Evolutionary conservation across 2,329 filamentous ascomycete genomes (phyloP).

Genomic region (Clarireedia paspali): DNA sequence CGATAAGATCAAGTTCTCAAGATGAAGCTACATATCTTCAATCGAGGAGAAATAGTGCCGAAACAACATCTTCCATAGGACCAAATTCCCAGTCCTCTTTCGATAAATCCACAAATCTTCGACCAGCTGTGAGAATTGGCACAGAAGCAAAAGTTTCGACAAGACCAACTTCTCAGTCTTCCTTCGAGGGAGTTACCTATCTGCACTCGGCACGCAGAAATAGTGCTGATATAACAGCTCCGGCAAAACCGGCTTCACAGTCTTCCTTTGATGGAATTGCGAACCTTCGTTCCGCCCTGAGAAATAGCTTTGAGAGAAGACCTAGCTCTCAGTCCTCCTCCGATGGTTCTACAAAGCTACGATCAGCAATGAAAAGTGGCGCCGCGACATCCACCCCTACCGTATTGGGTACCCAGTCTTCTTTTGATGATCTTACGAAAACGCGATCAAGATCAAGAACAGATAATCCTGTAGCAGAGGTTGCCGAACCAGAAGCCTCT

Average conservation of each 20-base stretch:
- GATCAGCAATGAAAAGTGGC: neutral
- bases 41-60: no score
- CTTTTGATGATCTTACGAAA: neutral
- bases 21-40: neutral
- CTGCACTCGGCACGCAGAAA: no score
- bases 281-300: no score
- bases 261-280: no score
- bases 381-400: no score
- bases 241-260: no score
- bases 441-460: slow-evolving; percentile 1
- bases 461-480: slow-evolving; percentile 18
- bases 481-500: slow-evolving; percentile 43
- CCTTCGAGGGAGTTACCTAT: no score
- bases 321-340: neutral
- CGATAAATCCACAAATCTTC: neutral
- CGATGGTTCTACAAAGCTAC: neutral
- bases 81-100: no score
- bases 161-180: neutral
- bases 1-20: neutral
- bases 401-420: neutral
- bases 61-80: no score
- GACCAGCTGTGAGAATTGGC: slow-evolving; percentile 3
- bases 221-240: no score
- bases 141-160: slow-evolving; percentile 4
- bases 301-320: neutral